These are phyloP conservation scores for Misopates orontium DNA, from an alignment of 257 asterid species.

Conservation along the genomic window DNA sequence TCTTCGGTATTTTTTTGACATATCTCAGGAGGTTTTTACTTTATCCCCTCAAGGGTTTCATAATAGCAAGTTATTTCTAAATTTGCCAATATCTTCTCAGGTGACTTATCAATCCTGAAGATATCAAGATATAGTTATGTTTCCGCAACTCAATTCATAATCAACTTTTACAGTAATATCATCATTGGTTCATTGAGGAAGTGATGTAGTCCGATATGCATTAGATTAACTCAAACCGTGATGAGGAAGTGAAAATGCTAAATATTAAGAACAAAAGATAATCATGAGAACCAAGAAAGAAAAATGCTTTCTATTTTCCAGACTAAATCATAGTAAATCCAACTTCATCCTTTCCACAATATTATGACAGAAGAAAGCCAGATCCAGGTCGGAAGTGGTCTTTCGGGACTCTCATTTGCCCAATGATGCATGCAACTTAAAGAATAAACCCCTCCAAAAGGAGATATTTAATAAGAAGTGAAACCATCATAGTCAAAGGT, in stretches of 20 bases:
- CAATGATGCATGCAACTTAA: constrained; percentile 6
- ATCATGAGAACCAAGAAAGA: constrained; percentile 1
- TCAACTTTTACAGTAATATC: too few relatives aligned
- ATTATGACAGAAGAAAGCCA: constrained; percentile 7
- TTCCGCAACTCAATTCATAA: too few relatives aligned
- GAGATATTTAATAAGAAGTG: background rate
- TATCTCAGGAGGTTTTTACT: background rate
- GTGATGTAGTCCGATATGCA: too few relatives aligned
- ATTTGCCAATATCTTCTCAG: too few relatives aligned
- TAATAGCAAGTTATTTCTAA: background rate
- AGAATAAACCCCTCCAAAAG: constrained; percentile 1
- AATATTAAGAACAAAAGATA: background rate
- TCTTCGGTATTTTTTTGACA: background rate
- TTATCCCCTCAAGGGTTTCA: background rate
- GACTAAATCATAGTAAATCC: background rate
- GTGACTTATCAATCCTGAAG: too few relatives aligned
- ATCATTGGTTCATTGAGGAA: too few relatives aligned
- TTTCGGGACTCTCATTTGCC: constrained; percentile 15
- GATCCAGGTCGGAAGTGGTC: constrained; percentile 11
- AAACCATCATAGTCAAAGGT: background rate
- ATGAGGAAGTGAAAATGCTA: too few relatives aligned
- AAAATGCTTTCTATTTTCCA: constrained; percentile 7
- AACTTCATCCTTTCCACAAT: background rate
- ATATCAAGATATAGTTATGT: too few relatives aligned
- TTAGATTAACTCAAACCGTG: too few relatives aligned